Evolutionary conservation across 2,329 filamentous ascomycete genomes (phyloP).

Genomic region (Nothopassalora personata): DNA sequence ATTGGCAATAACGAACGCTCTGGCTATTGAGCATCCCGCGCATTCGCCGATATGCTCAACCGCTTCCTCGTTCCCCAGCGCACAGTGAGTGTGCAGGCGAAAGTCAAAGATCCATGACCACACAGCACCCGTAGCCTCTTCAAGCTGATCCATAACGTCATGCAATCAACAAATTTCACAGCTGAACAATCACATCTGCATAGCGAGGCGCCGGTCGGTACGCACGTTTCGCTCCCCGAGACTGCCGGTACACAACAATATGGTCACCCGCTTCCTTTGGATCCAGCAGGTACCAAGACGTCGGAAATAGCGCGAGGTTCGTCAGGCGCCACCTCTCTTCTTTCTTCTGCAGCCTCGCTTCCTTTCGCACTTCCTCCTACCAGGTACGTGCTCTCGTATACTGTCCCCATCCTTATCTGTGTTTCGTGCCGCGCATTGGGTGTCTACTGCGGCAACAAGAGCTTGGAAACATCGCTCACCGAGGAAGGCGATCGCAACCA

Average conservation of each 20-base stretch:
- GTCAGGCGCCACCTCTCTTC: not conserved
- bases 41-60: no score
- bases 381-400: not conserved
- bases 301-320: not conserved
- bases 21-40: no score
- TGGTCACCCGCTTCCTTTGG: not conserved
- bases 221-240: not conserved
- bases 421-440: constrained; percentile 24
- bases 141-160: not conserved
- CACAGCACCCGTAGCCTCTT: not conserved
- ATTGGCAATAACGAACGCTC: no score
- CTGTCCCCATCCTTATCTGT: not conserved
- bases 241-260: not conserved
- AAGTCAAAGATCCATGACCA: not conserved
- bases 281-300: not conserved
- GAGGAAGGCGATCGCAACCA: not conserved
- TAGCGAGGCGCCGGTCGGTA: not conserved
- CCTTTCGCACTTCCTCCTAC: not conserved
- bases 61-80: no score
- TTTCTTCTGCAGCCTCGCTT: not conserved
- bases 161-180: not conserved
- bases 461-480: not conserved
- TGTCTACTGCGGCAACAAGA: constrained; percentile 13
- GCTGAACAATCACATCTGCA: not conserved
- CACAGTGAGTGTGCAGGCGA: no score